Percentiles rank a stretch among this genome's conserved stretches.
Evolutionary conservation across 768 basidiomycete species (phyloP).

Genomic region (Pleurotus citrinopileatus): DNA sequence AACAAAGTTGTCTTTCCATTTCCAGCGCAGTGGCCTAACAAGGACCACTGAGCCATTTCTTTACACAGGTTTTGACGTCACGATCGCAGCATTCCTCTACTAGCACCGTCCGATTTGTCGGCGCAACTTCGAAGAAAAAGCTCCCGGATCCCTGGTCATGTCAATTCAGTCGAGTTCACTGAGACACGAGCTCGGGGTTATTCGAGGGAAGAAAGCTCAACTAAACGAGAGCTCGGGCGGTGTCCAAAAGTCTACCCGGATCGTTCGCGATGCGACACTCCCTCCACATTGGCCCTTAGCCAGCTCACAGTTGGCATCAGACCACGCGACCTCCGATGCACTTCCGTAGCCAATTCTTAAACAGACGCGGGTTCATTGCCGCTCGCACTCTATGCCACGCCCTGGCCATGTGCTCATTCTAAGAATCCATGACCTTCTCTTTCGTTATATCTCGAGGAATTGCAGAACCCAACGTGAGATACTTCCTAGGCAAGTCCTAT

Average conservation of each 20-base stretch:
- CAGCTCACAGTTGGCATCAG: background rate
- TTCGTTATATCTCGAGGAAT: background rate
- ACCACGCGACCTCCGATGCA: slow-evolving; percentile 3
- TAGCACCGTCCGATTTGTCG: background rate
- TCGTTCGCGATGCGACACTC: too few species aligned
- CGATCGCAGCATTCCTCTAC: background rate
- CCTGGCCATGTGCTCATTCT: slow-evolving; percentile 5
- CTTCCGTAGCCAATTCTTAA: background rate
- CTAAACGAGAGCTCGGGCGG: background rate
- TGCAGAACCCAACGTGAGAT: background rate
- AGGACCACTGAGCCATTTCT: background rate
- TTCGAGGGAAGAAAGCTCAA: background rate
- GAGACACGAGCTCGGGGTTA: background rate
- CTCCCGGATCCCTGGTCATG: background rate
- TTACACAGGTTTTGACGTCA: slow-evolving; percentile 7
- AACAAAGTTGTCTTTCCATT: background rate
- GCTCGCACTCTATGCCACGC: background rate
- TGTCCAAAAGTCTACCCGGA: background rate
- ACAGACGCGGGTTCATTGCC: background rate
- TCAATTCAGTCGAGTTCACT: background rate
- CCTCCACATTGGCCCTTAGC: background rate
- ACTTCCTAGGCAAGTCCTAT: slow-evolving; percentile 4
- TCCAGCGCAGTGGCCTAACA: background rate
- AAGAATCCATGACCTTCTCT: slow-evolving; percentile 2
- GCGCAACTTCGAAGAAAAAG: slow-evolving; percentile 9